Conservation (phyloP, 2,329 filamentous ascomycete species). For the Sporothrix mexicana region DNA sequence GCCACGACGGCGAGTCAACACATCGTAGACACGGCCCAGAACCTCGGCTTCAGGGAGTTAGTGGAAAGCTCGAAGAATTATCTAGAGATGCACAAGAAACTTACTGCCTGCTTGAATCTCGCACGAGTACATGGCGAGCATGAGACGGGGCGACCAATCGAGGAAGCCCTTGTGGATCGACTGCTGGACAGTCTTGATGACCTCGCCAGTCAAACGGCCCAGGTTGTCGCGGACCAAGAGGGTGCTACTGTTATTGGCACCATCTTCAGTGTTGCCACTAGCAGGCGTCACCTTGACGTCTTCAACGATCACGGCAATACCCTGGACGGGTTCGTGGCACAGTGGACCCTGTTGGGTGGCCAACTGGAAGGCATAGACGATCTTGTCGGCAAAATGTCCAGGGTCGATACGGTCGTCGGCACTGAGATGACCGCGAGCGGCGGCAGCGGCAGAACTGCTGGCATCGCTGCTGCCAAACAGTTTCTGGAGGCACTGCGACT, state of each 20-base stretch:
- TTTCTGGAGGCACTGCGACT: conserved; percentile 71
- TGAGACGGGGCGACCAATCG: conserved; percentile 93
- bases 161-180: conserved; percentile 85
- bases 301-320: conserved; percentile 89
- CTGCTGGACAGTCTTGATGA: conserved; percentile 86
- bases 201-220: conserved; percentile 85
- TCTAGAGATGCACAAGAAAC: conserved; percentile 41
- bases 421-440: conserved; percentile 41
- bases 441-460: conserved; percentile 42
- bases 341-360: conserved; percentile 86
- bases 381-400: conserved; percentile 83
- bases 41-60: conserved; percentile 71
- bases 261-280: conserved; percentile 50
- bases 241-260: not conserved
- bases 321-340: conserved; percentile 91
- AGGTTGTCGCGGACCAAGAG: conserved; percentile 61
- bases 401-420: conserved; percentile 60
- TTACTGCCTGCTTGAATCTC: conserved; percentile 93
- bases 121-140: conserved; percentile 97
- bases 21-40: conserved; percentile 91
- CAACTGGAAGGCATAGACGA: conserved; percentile 92
- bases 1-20: conserved; percentile 92
- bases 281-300: conserved; percentile 68
- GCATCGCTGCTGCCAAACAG: conserved; percentile 60
- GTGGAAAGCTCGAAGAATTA: not conserved